Percentiles rank a stretch among this genome's conserved stretches.
Conservation (phyloP, 495 filamentous ascomycete genomes). For the Neurospora tetraspora region DNA sequence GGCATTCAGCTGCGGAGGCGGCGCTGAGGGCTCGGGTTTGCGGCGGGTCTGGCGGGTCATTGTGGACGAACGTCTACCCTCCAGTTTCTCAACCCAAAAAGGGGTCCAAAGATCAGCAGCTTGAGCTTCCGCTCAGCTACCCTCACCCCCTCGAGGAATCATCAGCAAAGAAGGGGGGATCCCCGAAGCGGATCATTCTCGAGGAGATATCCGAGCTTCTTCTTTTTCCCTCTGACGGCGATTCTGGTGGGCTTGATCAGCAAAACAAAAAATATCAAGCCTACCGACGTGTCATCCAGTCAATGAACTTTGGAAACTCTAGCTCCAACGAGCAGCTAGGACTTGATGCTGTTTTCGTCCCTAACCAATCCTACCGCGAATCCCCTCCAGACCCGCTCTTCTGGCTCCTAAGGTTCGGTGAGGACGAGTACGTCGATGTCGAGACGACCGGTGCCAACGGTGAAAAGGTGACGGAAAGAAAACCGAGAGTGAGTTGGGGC, state of each 20-base stretch:
- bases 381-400: not conserved
- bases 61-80: slow-evolving; percentile 16
- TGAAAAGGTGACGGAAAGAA: not conserved
- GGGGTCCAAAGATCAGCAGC: not conserved
- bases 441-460: not conserved
- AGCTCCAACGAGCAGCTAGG: not conserved
- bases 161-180: not conserved
- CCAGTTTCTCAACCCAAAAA: not conserved
- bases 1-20: not conserved
- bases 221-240: not conserved
- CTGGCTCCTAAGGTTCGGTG: not conserved
- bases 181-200: slow-evolving; percentile 18
- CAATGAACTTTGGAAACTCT: not conserved
- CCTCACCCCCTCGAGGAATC: not conserved
- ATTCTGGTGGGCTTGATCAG: not conserved
- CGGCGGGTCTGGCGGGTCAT: not conserved
- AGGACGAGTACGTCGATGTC: not conserved
- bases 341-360: not conserved
- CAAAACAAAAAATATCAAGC: not conserved
- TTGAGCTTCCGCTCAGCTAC: not conserved
- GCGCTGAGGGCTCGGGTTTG: slow-evolving; percentile 1
- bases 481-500: not conserved
- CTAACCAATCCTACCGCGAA: too few species aligned
- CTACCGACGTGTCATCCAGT: not conserved
- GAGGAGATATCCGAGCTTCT: not conserved